phyloP scores from a whole-genome alignment of 495 filamentous ascomycete genomes.

The Neurospora hispaniola region DNA sequence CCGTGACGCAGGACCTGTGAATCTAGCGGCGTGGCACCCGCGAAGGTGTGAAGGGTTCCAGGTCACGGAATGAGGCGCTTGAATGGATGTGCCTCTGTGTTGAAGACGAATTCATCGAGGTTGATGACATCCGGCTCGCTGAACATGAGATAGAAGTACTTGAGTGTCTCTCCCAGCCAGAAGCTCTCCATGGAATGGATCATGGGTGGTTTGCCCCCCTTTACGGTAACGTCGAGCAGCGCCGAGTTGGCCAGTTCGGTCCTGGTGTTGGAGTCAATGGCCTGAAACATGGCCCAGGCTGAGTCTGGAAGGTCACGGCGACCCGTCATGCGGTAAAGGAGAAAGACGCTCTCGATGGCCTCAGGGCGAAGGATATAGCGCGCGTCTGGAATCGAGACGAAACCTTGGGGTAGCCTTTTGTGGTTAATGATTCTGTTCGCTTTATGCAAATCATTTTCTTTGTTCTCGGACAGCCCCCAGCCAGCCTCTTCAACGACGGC shows the following conservation, averaged over 20 bases:
- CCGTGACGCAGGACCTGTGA: background rate
- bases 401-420: constrained; percentile 55
- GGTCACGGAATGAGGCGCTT: constrained; percentile 21
- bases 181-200: constrained; percentile 43
- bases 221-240: constrained; percentile 29
- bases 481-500: constrained; percentile 9
- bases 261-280: constrained; percentile 36
- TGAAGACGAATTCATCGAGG: constrained; percentile 70
- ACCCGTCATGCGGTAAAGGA: constrained; percentile 58
- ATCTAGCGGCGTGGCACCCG: background rate
- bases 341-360: constrained; percentile 57
- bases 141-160: constrained; percentile 70
- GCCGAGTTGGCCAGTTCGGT: constrained; percentile 43
- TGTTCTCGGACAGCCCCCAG: background rate
- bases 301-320: constrained; percentile 39
- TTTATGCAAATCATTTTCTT: constrained; percentile 5
- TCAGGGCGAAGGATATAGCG: constrained; percentile 67
- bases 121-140: constrained; percentile 56
- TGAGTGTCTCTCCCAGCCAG: constrained; percentile 40
- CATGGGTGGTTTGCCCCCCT: constrained; percentile 15
- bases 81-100: constrained; percentile 79
- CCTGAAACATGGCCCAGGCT: constrained; percentile 50
- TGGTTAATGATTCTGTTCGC: constrained; percentile 36
- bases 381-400: constrained; percentile 44
- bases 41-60: background rate